Evolutionary conservation across 768 basidiomycete genomes (phyloP).

Genomic region (Tylopilus felleus): DNA sequence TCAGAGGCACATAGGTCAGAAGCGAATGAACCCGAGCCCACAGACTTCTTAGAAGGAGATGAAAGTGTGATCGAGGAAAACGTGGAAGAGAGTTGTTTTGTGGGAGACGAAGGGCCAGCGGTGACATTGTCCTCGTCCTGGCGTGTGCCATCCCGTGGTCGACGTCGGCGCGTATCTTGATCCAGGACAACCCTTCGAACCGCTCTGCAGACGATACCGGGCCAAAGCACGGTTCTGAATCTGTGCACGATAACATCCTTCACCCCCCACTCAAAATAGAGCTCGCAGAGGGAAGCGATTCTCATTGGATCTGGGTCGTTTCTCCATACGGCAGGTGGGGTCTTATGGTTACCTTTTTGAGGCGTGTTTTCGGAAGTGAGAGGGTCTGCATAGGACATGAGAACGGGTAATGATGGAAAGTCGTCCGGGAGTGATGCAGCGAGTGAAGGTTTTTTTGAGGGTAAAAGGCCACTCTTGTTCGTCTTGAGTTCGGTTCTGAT

Average conservation of each 20-base stretch:
- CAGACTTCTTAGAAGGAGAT: conserved; percentile 15
- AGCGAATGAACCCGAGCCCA: background rate
- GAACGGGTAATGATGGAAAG: conserved; percentile 71
- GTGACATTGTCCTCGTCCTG: background rate
- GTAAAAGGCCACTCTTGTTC: conserved; percentile 60
- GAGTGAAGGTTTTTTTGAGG: conserved; percentile 60
- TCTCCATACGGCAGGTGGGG: conserved; percentile 43
- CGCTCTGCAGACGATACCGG: conserved; percentile 64
- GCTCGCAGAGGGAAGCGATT: conserved; percentile 78
- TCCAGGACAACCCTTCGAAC: conserved; percentile 63
- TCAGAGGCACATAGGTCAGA: conserved; percentile 3
- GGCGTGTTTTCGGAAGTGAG: conserved; percentile 62
- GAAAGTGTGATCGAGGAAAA: conserved; percentile 16
- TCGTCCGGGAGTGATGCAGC: conserved; percentile 59
- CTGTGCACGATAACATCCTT: conserved; percentile 78
- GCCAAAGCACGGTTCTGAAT: conserved; percentile 82
- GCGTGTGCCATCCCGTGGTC: background rate
- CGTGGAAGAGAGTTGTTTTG: conserved; percentile 10
- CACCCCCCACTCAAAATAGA: conserved; percentile 91
- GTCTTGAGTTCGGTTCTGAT: conserved; percentile 64
- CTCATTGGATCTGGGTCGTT: conserved; percentile 65
- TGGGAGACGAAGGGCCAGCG: conserved; percentile 11
- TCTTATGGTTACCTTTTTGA: conserved; percentile 31
- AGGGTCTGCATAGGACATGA: conserved; percentile 76
- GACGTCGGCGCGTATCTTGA: conserved; percentile 32